A percentile compares a stretch with the other conserved stretches of the same genome.
Evolutionary conservation across 2,329 filamentous ascomycete genomes (phyloP).

Genomic region (Cadophora sp.): DNA sequence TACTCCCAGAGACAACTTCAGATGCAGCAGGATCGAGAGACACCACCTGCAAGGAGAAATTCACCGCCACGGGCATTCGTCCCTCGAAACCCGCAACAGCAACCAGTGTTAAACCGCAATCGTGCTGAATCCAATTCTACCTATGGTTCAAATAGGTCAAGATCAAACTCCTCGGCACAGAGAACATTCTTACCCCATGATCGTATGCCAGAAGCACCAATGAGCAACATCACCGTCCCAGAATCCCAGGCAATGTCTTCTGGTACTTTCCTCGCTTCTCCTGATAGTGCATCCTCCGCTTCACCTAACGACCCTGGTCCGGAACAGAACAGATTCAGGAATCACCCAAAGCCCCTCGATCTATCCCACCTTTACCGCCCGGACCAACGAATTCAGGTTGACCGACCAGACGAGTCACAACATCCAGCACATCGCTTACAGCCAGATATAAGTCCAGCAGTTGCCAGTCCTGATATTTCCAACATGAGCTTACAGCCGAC

Average conservation of each 20-base stretch:
- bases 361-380: slow-evolving; percentile 38
- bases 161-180: slow-evolving; percentile 55
- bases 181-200: slow-evolving; percentile 43
- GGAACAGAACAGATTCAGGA: slow-evolving; percentile 20
- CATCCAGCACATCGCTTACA: slow-evolving; percentile 39
- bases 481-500: slow-evolving; percentile 13
- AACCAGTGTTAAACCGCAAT: slow-evolving; percentile 45
- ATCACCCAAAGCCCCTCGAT: slow-evolving; percentile 32
- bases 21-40: slow-evolving; percentile 77
- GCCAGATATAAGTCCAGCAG: slow-evolving; percentile 21
- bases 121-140: slow-evolving; percentile 56
- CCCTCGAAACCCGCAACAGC: slow-evolving; percentile 39
- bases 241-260: slow-evolving; percentile 30
- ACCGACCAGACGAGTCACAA: slow-evolving; percentile 42
- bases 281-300: slow-evolving; percentile 28
- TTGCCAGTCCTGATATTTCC: slow-evolving; percentile 10
- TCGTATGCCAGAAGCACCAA: slow-evolving; percentile 34
- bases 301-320: slow-evolving; percentile 30
- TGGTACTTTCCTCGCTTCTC: slow-evolving; percentile 41
- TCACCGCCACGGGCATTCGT: slow-evolving; percentile 39
- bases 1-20: slow-evolving; percentile 84
- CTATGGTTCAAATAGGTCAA: slow-evolving; percentile 50
- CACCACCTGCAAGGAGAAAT: slow-evolving; percentile 52
- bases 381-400: slow-evolving; percentile 35
- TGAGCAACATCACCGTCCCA: slow-evolving; percentile 27